Evolutionary conservation across 2,329 filamentous ascomycete species (phyloP).

Genomic region (Neofusicoccum kwambonambiense): DNA sequence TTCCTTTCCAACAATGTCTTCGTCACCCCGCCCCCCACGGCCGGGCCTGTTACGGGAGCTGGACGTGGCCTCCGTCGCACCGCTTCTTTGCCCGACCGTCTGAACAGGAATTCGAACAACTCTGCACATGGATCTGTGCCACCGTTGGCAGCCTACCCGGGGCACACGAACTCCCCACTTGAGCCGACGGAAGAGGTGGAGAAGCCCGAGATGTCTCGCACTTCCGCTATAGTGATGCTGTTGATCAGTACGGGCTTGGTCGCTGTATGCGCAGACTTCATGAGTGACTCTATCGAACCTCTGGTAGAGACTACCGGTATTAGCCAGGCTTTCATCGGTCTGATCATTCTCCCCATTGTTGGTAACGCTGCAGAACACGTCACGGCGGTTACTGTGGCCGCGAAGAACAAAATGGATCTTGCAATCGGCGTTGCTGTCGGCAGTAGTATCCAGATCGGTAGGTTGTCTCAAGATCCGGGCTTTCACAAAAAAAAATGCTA

Average conservation of each 20-base stretch:
- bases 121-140: background rate
- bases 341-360: constrained; percentile 80
- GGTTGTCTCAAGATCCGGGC: background rate
- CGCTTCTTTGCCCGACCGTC: constrained; percentile 37
- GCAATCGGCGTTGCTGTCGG: constrained; percentile 79
- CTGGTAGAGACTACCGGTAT: constrained; percentile 62
- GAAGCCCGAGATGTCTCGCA: constrained; percentile 53
- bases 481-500: constrained; percentile 18
- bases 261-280: constrained; percentile 67
- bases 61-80: constrained; percentile 36
- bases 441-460: constrained; percentile 70
- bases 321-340: constrained; percentile 72
- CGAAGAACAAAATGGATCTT: constrained; percentile 83
- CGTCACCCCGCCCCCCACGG: constrained; percentile 25
- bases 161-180: background rate
- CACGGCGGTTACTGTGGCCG: constrained; percentile 74
- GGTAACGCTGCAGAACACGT: constrained; percentile 81
- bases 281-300: constrained; percentile 70
- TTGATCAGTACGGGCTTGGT: constrained; percentile 56
- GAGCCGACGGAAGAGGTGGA: constrained; percentile 29
- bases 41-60: constrained; percentile 32
- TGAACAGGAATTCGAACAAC: constrained; percentile 26
- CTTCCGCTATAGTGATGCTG: constrained; percentile 56
- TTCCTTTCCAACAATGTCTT: constrained; percentile 69
- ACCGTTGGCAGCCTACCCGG: background rate